Evolutionary conservation across 2,329 filamentous ascomycete genomes (phyloP).

Genomic region (Calonectria montana): DNA sequence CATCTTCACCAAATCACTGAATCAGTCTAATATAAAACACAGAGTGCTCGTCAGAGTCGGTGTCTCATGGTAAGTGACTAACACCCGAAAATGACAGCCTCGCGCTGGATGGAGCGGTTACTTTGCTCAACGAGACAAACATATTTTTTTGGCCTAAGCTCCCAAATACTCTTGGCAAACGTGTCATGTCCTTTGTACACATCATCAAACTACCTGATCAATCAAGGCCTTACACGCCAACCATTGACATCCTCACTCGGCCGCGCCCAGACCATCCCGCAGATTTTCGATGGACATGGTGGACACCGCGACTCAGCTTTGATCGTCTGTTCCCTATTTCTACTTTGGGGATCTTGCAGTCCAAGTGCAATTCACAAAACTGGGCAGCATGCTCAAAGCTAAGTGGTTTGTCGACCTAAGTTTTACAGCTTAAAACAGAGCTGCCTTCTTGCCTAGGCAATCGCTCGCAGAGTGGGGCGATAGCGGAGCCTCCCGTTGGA

Average conservation of each 20-base stretch:
- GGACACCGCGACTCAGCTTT: not conserved
- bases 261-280: not conserved
- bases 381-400: not conserved
- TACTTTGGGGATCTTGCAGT: not conserved
- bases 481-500: constrained; percentile 24
- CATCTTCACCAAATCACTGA: not conserved
- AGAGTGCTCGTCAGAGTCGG: not conserved
- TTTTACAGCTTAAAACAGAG: not conserved
- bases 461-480: constrained; percentile 26
- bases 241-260: not conserved
- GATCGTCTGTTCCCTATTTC: not conserved
- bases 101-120: not conserved
- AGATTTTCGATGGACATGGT: not conserved
- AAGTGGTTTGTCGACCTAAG: not conserved
- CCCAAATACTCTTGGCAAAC: not conserved
- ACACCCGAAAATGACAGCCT: not conserved
- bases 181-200: not conserved
- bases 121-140: not conserved
- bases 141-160: not conserved
- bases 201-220: not conserved
- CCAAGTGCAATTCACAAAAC: not conserved
- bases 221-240: constrained; percentile 3
- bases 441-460: not conserved
- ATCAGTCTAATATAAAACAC: not conserved
- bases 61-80: not conserved